phyloP scores from a whole-genome alignment of 441 rosid species.

The Adansonia grandidieri region DNA sequence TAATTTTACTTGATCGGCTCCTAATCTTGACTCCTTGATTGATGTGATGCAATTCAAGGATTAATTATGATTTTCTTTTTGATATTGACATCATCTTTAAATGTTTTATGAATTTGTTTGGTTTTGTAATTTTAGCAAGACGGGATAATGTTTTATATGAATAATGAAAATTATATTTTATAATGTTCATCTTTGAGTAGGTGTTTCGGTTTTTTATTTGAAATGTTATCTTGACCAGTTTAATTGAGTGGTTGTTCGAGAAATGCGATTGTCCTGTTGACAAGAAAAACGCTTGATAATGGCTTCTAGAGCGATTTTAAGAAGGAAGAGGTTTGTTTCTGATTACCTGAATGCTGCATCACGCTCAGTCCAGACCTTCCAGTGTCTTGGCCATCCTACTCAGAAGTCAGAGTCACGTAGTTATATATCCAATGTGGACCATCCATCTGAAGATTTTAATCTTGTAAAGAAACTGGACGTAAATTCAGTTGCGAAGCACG shows the following conservation, averaged over 20 bases:
- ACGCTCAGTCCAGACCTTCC: constrained; percentile 49
- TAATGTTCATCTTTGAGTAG: not conserved
- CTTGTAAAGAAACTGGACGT: constrained; percentile 26
- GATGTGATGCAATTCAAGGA: not conserved
- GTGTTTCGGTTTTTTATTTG: not conserved
- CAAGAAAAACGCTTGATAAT: constrained; percentile 40
- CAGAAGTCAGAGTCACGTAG: constrained; percentile 35
- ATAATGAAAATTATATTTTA: not conserved
- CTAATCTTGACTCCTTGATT: constrained; percentile 6
- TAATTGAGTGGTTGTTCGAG: constrained; percentile 30
- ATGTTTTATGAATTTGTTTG: not conserved
- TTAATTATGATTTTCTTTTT: constrained; percentile 1
- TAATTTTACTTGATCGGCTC: not conserved
- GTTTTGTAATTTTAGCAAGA: not conserved
- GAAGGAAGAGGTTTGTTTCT: constrained; percentile 56
- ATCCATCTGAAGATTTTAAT: constrained; percentile 28
- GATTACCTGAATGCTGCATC: constrained; percentile 49
- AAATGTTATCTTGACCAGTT: constrained; percentile 26
- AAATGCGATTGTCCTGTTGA: constrained; percentile 36
- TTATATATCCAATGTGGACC: constrained; percentile 32
- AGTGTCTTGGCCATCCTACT: constrained; percentile 39
- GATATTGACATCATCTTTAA: not conserved
- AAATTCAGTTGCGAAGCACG: constrained; percentile 35
- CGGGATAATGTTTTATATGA: not conserved
- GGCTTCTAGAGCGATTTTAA: constrained; percentile 76